Base-by-base conservation (phyloP, 2,329 filamentous ascomycete species). In the Trichoderma lentiforme region DNA sequence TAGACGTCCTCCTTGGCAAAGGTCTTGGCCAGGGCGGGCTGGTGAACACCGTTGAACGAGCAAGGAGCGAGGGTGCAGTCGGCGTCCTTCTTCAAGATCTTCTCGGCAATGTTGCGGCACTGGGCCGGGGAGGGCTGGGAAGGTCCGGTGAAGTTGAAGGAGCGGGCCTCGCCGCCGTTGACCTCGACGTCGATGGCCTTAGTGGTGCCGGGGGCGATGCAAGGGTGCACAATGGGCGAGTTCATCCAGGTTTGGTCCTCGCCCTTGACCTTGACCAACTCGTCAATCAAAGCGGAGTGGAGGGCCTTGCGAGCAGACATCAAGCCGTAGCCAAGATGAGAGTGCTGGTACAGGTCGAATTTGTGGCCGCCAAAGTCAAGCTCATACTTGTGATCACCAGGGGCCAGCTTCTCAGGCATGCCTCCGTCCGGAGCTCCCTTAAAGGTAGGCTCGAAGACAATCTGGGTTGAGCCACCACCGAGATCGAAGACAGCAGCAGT, bases 391-490 rank as follows among this genome's bases (percentile, higher is more conserved):
- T 99, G 96, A 79, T 98, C 95, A 71, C 96, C 96, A 57, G 95
- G 92, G 21, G 91, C 88, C 78, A 99, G 88, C 81, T 91, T 92
- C 80, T 93, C 91, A 0, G 95, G 95, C 86, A 98, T 92, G 73
- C 94, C 95, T 74, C 93, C 93, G 64, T 87, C 85, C 70, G 88
- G 83, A 71, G 88, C 88, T 70, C 89, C 88, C 80, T 93, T 92
- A 84, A 97, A 99, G 66, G 92, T 97, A 26, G 97, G 97, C 85
- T 99, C 91, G 82, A 98, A 99, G 76, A 99, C 97, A 79, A 99
- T 98, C 84, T 99, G 96, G 15, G 97, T 99, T 26, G 95, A 98
- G 69, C 96, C 96, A 78, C 96, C 96, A 74, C 96, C 96, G 63
- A 99, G 91, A 80, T 99, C 96, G 79, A 99, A 97, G 72, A 98